Evolutionary conservation across 768 basidiomycete genomes (phyloP).

Genomic region (Roridomyces roridus): DNA sequence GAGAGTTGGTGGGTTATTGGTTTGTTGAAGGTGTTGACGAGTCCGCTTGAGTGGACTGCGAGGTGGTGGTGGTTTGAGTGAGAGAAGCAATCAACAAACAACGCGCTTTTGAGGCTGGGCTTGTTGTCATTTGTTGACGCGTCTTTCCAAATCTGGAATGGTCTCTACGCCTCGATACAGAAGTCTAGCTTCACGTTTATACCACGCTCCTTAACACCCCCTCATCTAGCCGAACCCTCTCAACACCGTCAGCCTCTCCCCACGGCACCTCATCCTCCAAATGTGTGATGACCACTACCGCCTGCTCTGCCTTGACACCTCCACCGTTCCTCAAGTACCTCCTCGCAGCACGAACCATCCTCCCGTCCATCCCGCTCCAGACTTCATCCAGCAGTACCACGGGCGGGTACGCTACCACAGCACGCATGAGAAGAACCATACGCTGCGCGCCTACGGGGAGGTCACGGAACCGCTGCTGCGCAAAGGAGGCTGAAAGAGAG

Average conservation of each 20-base stretch:
- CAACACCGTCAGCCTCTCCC: conserved; percentile 61
- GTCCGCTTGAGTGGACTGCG: conserved; percentile 20
- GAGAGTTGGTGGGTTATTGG: conserved; percentile 21
- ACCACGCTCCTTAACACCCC: conserved; percentile 20
- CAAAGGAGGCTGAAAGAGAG: conserved; percentile 40
- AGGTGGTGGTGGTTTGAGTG: conserved; percentile 34
- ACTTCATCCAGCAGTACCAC: conserved; percentile 91
- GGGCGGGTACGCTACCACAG: conserved; percentile 75
- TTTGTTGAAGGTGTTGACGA: conserved; percentile 24
- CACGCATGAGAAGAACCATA: conserved; percentile 83
- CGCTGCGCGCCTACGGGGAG: conserved; percentile 80
- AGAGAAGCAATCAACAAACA: background rate
- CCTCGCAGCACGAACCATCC: conserved; percentile 71
- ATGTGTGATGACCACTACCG: conserved; percentile 86
- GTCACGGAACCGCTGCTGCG: conserved; percentile 59
- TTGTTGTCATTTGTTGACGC: conserved; percentile 6
- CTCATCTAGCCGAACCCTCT: conserved; percentile 36
- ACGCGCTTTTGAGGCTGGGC: conserved; percentile 1
- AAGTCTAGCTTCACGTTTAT: too few species aligned
- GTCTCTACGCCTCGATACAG: too few species aligned
- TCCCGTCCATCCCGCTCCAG: conserved; percentile 90
- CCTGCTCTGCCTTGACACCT: conserved; percentile 64
- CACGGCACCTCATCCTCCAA: conserved; percentile 94
- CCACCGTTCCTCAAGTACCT: conserved; percentile 63
- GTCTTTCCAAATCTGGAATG: too few species aligned